Base-by-base conservation (phyloP, 202 grass and related monocot genomes). In the Cymbopogon flexuosus region DNA sequence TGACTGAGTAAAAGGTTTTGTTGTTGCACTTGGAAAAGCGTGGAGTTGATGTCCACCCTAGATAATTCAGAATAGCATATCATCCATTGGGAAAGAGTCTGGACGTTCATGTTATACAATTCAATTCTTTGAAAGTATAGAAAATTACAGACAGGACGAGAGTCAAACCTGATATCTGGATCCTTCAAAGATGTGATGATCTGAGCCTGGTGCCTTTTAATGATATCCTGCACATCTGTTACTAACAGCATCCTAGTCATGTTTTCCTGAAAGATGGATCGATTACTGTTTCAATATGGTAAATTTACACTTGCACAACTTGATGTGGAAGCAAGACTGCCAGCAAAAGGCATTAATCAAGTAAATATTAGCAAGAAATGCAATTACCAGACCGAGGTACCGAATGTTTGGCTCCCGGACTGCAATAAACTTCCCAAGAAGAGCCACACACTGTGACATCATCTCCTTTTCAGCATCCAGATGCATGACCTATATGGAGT, bases 391-490 rank as follows among this genome's bases (percentile, higher is more conserved):
- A 70, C 96, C 96, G 84, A 99, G 96, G 86, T 99, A 99, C 65
- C 96, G 89, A 89, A 99, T 99, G 71, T 99, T 99, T 85, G 96
- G 96, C 72, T 99, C 96, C 16, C 96, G 90, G 49, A 99, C 96
- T 57, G 96, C 96, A 91, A 99, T 99, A 78, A 99, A 99, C 77
- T 99, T 99, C 80, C 96, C 96, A 65, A 99, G 96, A 77, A 99
- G 88, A 64, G 96, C 92, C 35, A 99, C 96, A 79, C 96, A 99
- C 65, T 99, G 96, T 52, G 96, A 91, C 96, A 99, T 99, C 96
- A 99, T 99, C 87, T 99, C 96, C 88, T 99, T 99, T 87, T 99
- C 96, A 64, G 96, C 96, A 91, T 99, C 96, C 84, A 99, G 96
- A 96, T 99, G 96, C 96, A 99, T 96, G 86, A 96, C 96, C 96